Evolutionary conservation across 2,329 filamentous ascomycete species (phyloP).

Genomic region (Sporothrix sp.): DNA sequence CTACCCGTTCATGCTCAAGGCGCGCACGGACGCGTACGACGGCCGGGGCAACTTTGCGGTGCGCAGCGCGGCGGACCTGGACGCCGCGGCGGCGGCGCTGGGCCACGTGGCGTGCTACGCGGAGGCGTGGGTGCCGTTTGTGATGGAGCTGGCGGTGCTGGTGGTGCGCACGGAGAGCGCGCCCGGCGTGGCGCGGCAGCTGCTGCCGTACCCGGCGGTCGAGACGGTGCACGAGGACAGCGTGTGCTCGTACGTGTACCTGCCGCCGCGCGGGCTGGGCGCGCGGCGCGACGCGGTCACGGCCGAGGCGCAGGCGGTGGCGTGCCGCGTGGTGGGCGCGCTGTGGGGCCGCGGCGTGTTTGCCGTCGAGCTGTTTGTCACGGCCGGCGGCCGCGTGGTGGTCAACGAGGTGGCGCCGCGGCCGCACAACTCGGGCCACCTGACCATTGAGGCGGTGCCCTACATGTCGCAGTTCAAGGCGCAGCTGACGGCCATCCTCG

Average conservation of each 20-base stretch:
- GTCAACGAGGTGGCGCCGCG: conserved; percentile 83
- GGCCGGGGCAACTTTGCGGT: conserved; percentile 61
- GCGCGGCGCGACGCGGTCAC: conserved; percentile 52
- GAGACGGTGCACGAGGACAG: conserved; percentile 94
- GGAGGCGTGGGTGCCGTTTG: conserved; percentile 81
- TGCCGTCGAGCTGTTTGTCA: conserved; percentile 91
- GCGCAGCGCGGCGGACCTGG: conserved; percentile 35
- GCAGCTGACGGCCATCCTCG: conserved; percentile 77
- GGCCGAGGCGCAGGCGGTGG: conserved; percentile 62
- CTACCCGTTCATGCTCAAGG: conserved; percentile 88
- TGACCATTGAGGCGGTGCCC: conserved; percentile 84
- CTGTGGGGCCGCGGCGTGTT: conserved; percentile 89
- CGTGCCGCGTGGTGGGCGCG: conserved; percentile 65
- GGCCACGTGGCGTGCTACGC: conserved; percentile 68
- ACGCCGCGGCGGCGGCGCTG: conserved; percentile 59
- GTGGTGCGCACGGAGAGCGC: conserved; percentile 76
- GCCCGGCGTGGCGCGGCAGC: conserved; percentile 34
- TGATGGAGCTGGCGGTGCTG: conserved; percentile 85
- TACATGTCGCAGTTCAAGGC: conserved; percentile 86
- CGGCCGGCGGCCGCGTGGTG: conserved; percentile 58
- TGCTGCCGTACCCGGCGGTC: conserved; percentile 74
- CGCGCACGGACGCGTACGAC: conserved; percentile 82
- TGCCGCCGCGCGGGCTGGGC: conserved; percentile 54
- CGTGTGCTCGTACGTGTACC: conserved; percentile 83
- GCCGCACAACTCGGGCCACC: conserved; percentile 85